phyloP scores from a whole-genome alignment of 169 alveolate species.

The Plasmodium gonderi region DNA sequence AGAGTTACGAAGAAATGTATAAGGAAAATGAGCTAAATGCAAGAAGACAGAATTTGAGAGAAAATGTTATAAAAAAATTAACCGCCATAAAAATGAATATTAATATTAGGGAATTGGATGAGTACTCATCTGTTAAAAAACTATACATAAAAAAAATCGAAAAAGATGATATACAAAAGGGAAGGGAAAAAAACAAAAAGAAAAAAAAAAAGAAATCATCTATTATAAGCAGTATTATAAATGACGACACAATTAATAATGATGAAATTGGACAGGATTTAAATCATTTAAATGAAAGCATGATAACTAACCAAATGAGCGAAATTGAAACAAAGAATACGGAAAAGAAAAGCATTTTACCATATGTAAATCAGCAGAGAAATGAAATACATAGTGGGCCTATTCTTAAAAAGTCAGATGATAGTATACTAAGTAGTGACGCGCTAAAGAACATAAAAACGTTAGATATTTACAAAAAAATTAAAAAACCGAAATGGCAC shows the following conservation, averaged over 20 bases:
- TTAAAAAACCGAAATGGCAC: conserved; percentile 92
- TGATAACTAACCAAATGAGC: not conserved
- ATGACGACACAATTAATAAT: conserved; percentile 33
- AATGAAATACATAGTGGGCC: conserved; percentile 28
- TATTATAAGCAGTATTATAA: conserved; percentile 58
- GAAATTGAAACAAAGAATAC: conserved; percentile 1
- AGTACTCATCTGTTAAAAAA: conserved; percentile 61
- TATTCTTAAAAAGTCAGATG: conserved; percentile 60
- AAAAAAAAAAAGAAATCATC: conserved; percentile 26
- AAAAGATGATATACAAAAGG: conserved; percentile 15
- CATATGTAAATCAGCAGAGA: not conserved
- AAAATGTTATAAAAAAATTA: conserved; percentile 62
- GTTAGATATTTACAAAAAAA: conserved; percentile 74
- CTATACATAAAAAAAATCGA: conserved; percentile 50
- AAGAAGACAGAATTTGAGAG: conserved; percentile 41
- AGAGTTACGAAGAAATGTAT: conserved; percentile 39
- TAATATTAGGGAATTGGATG: conserved; percentile 71
- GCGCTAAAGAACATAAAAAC: conserved; percentile 80
- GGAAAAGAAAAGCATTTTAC: conserved; percentile 44
- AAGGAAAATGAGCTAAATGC: conserved; percentile 68
- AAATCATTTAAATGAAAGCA: not conserved
- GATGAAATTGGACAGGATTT: conserved; percentile 20
- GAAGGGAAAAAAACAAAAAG: conserved; percentile 51
- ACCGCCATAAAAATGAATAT: conserved; percentile 60
- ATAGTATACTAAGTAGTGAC: conserved; percentile 77